These are phyloP conservation scores for Hypoxylon intermedium DNA, from an alignment of 495 filamentous ascomycete species.

Conservation along the genomic window DNA sequence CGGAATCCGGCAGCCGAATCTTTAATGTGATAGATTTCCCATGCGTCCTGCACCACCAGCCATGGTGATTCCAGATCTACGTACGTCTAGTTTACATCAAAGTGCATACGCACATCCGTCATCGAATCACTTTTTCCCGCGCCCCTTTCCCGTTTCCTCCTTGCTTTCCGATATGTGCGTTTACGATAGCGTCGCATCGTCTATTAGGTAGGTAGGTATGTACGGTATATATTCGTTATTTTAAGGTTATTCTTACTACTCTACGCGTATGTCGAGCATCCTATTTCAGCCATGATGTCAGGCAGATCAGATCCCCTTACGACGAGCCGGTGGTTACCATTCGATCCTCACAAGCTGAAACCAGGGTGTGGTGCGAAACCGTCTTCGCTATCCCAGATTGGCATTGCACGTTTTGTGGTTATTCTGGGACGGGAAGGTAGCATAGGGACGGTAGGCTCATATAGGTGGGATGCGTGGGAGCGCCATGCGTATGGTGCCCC, in stretches of 20 bases:
- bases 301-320: too few relatives aligned
- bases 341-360: constrained; percentile 17
- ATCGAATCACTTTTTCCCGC: too few relatives aligned
- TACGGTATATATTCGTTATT: too few relatives aligned
- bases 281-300: too few relatives aligned
- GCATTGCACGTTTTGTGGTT: constrained; percentile 13
- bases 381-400: constrained; percentile 15
- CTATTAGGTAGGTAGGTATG: too few relatives aligned
- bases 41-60: constrained; percentile 1
- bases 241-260: too few relatives aligned
- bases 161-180: too few relatives aligned
- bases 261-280: too few relatives aligned
- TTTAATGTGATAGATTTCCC: neutral
- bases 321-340: constrained; percentile 2
- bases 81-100: too few relatives aligned
- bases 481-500: constrained; percentile 4
- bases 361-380: constrained; percentile 5
- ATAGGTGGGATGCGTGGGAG: neutral
- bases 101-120: too few relatives aligned
- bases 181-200: too few relatives aligned
- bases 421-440: constrained; percentile 32
- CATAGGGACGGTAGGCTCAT: constrained; percentile 11
- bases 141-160: neutral
- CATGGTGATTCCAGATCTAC: constrained; percentile 29
- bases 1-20: constrained; percentile 22